A percentile compares a stretch with the other conserved stretches of the same genome.
Evolutionary conservation across 2,329 filamentous ascomycete species (phyloP).

Genomic region (Bipolaris cookei): DNA sequence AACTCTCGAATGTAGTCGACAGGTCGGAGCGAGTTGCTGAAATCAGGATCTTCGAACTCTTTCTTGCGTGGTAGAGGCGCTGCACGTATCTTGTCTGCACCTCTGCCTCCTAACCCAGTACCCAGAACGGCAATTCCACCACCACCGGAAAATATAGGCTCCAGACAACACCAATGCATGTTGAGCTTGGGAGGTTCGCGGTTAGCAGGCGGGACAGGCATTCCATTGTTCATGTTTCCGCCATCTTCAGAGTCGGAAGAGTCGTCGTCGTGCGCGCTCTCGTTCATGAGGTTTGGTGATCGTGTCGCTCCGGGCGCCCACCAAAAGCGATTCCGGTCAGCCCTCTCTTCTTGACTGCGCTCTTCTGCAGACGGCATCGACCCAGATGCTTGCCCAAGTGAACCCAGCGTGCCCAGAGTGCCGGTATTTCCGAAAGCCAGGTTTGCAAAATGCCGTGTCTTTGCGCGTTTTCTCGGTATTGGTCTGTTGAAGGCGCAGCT

Average conservation of each 20-base stretch:
- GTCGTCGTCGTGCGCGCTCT: conserved; percentile 51
- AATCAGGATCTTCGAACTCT: conserved; percentile 64
- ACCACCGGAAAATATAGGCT: conserved; percentile 65
- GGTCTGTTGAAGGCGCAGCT: conserved; percentile 65
- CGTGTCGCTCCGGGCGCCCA: conserved; percentile 63
- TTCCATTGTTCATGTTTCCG: conserved; percentile 43
- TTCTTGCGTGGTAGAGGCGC: conserved; percentile 62
- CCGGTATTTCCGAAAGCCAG: conserved; percentile 44
- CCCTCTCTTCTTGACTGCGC: conserved; percentile 29
- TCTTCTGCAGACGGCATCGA: conserved; percentile 36
- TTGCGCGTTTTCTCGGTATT: conserved; percentile 52
- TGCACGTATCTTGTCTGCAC: conserved; percentile 63
- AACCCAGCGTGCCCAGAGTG: conserved; percentile 36
- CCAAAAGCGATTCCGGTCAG: conserved; percentile 57
- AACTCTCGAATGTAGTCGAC: conserved; percentile 52
- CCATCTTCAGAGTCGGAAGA: conserved; percentile 48
- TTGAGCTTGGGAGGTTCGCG: conserved; percentile 58
- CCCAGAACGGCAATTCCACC: conserved; percentile 64
- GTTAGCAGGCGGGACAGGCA: conserved; percentile 43
- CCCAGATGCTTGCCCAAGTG: conserved; percentile 38
- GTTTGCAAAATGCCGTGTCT: conserved; percentile 48
- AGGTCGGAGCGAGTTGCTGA: conserved; percentile 56
- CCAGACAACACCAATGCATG: conserved; percentile 66
- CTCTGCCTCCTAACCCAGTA: conserved; percentile 54
- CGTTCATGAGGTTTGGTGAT: conserved; percentile 65